A percentile compares a stretch with the other conserved stretches of the same genome.
phyloP scores from a whole-genome alignment of 495 filamentous ascomycete species.

The Penicillium pancosmium region DNA sequence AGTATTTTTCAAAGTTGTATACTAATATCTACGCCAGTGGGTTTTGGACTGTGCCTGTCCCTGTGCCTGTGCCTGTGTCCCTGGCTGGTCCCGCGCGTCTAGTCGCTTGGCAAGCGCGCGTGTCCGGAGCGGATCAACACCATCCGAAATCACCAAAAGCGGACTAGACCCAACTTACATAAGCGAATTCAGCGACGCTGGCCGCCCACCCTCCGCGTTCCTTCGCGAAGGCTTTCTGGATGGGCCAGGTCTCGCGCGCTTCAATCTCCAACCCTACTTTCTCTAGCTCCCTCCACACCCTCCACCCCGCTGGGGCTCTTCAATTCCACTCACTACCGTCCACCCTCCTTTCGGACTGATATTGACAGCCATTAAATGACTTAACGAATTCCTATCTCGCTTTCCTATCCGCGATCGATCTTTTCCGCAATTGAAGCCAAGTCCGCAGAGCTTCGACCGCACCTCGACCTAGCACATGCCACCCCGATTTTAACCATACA shows the following conservation, averaged over 20 bases:
- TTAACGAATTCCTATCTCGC: slow-evolving; percentile 35
- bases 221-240: slow-evolving; percentile 34
- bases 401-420: slow-evolving; percentile 31
- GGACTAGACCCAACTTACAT: slow-evolving; percentile 40
- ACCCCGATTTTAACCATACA: slow-evolving; percentile 24
- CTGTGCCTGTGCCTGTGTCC: not conserved
- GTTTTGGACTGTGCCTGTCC: not conserved
- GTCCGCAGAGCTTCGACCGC: slow-evolving; percentile 41
- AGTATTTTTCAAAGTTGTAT: no score
- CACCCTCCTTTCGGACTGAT: slow-evolving; percentile 47
- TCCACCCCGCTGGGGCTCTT: slow-evolving; percentile 38
- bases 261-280: slow-evolving; percentile 41
- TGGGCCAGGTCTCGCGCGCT: slow-evolving; percentile 41
- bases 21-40: no score
- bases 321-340: slow-evolving; percentile 62
- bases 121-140: slow-evolving; percentile 33
- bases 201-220: slow-evolving; percentile 35
- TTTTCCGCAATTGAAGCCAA: slow-evolving; percentile 61
- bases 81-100: slow-evolving; percentile 7
- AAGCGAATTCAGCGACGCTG: slow-evolving; percentile 42
- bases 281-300: slow-evolving; percentile 37
- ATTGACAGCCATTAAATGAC: slow-evolving; percentile 50
- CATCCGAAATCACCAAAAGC: slow-evolving; percentile 34
- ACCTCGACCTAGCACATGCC: slow-evolving; percentile 54
- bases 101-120: slow-evolving; percentile 14